These are phyloP conservation scores for Nakaseomyces uthaithaninus DNA, from an alignment of 1,139 yeast species.

Conservation along the genomic window DNA sequence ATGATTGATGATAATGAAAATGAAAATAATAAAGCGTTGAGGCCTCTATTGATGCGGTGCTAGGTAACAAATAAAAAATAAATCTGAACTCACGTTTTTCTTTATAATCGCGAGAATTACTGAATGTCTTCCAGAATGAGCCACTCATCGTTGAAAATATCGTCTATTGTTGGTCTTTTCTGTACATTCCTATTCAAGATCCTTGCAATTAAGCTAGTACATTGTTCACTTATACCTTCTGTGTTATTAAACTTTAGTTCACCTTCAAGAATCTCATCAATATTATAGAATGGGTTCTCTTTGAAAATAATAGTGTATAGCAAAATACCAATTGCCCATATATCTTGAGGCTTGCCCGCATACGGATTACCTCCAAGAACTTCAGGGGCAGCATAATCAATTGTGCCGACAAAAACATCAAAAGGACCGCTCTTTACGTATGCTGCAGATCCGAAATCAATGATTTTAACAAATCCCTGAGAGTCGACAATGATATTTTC, in stretches of 20 bases:
- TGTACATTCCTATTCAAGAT: constrained; percentile 61
- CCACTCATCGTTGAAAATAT: constrained; percentile 67
- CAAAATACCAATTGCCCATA: constrained; percentile 92
- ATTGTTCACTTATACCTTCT: constrained; percentile 44
- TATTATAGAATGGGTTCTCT: constrained; percentile 91
- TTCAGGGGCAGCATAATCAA: constrained; percentile 97
- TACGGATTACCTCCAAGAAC: constrained; percentile 83
- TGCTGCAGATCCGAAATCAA: constrained; percentile 95
- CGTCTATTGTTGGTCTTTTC: constrained; percentile 64
- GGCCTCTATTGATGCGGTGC: too few relatives aligned
- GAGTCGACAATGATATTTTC: constrained; percentile 87
- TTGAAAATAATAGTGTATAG: constrained; percentile 82
- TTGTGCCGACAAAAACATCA: constrained; percentile 94
- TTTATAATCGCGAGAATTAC: background rate
- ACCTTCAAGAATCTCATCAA: constrained; percentile 92
- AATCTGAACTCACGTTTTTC: background rate
- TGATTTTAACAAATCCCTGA: constrained; percentile 67
- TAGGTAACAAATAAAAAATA: background rate
- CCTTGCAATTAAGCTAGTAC: constrained; percentile 50
- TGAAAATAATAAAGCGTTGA: background rate
- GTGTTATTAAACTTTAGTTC: constrained; percentile 63
- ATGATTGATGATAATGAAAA: background rate
- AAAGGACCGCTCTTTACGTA: constrained; percentile 86
- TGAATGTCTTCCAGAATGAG: constrained; percentile 32
- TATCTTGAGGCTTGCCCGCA: constrained; percentile 89